A percentile compares a stretch with the other conserved stretches of the same genome.
Evolutionary conservation across 495 filamentous ascomycete species (phyloP).

Genomic region (Aspergillus indologenus): DNA sequence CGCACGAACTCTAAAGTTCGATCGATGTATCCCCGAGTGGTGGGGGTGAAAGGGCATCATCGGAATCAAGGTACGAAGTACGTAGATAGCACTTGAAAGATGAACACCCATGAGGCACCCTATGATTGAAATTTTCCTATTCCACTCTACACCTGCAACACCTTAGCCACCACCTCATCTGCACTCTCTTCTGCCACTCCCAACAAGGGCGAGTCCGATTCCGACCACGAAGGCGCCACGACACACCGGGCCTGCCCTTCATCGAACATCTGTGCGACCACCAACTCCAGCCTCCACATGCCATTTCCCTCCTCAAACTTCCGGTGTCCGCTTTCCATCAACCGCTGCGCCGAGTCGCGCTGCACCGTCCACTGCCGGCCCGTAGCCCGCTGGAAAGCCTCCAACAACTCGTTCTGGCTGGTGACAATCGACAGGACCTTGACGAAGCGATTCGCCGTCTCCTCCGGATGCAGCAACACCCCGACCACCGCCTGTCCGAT

Average conservation of each 20-base stretch:
- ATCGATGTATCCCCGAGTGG: no score
- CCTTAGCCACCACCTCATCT: slow-evolving; percentile 9
- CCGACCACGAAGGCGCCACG: slow-evolving; percentile 7
- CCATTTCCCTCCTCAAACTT: slow-evolving; percentile 7
- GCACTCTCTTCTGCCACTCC: slow-evolving; percentile 10
- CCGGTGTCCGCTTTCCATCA: slow-evolving; percentile 1
- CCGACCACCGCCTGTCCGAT: slow-evolving; percentile 31
- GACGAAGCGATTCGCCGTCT: slow-evolving; percentile 31
- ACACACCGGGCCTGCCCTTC: slow-evolving; percentile 11
- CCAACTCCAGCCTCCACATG: slow-evolving; percentile 9
- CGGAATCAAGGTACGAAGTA: no score
- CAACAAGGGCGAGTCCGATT: slow-evolving; percentile 6
- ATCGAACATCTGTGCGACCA: slow-evolving; percentile 12
- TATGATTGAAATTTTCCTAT: no score
- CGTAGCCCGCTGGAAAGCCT: slow-evolving; percentile 8
- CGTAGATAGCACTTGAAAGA: no score
- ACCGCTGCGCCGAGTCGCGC: slow-evolving; percentile 4
- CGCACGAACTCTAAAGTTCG: no score
- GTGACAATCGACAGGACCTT: slow-evolving; percentile 23
- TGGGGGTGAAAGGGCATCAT: no score
- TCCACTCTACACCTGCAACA: neutral
- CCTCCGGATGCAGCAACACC: slow-evolving; percentile 26
- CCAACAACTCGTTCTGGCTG: slow-evolving; percentile 29
- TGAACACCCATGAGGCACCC: no score
- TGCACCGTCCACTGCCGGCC: slow-evolving; percentile 1